These are phyloP conservation scores for Aeschynomene evenia DNA, from an alignment of 306 rosid genomes.

Conservation along the genomic window DNA sequence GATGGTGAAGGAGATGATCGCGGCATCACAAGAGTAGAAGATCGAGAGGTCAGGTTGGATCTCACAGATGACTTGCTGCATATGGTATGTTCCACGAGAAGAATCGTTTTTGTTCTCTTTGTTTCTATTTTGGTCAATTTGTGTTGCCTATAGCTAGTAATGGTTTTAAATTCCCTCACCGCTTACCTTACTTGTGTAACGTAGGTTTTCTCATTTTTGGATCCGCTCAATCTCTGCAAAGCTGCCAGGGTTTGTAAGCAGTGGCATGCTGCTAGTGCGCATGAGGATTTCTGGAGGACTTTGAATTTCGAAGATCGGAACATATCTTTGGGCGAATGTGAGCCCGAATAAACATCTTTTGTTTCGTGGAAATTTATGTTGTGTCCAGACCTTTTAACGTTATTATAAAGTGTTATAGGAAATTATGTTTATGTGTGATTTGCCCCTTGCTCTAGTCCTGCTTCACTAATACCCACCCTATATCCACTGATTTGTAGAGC, in stretches of 20 bases:
- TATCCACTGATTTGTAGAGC: constrained; percentile 5
- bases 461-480: neutral
- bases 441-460: neutral
- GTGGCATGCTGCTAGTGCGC: constrained; percentile 87
- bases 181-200: neutral
- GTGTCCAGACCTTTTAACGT: neutral
- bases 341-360: constrained; percentile 33
- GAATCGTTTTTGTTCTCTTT: neutral
- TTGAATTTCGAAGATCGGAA: constrained; percentile 71
- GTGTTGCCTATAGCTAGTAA: neutral
- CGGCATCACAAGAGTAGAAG: constrained; percentile 44
- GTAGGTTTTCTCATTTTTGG: constrained; percentile 90
- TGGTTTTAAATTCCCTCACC: neutral
- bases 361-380: neutral
- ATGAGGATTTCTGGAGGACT: constrained; percentile 87
- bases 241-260: constrained; percentile 84
- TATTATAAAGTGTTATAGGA: neutral
- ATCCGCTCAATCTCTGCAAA: constrained; percentile 74
- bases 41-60: constrained; percentile 68
- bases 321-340: constrained; percentile 77
- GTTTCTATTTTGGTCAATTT: constrained; percentile 1
- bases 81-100: constrained; percentile 49
- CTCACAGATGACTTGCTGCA: constrained; percentile 79
- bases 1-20: constrained; percentile 43
- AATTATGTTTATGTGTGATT: neutral